These are phyloP conservation scores for Citeromyces nyonsensis DNA, from an alignment of 805 yeast species.

Conservation along the genomic window DNA sequence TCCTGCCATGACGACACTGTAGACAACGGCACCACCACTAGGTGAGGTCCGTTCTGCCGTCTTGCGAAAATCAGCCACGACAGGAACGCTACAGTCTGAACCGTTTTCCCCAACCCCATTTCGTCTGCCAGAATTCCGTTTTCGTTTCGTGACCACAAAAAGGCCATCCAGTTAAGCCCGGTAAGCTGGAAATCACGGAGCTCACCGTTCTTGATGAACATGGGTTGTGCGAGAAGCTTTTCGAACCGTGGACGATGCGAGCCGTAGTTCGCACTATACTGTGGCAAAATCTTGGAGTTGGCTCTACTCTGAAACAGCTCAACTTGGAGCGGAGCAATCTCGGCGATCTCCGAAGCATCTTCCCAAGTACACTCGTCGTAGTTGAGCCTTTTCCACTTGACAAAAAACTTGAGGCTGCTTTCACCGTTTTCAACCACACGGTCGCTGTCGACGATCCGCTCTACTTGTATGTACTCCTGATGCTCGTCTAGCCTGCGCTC, in stretches of 20 bases:
- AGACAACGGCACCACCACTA: conserved; percentile 90
- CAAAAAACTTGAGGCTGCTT: conserved; percentile 63
- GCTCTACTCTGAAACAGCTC: conserved; percentile 67
- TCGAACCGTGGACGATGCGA: conserved; percentile 73
- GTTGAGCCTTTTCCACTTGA: conserved; percentile 87
- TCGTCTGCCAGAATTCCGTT: conserved; percentile 97
- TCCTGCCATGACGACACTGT: conserved; percentile 99
- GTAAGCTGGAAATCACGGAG: conserved; percentile 95
- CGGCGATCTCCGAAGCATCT: conserved; percentile 74
- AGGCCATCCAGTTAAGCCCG: conserved; percentile 99
- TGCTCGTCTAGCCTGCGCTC: conserved; percentile 76
- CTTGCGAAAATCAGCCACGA: conserved; percentile 93
- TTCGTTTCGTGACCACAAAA: conserved; percentile 93
- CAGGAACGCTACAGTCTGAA: conserved; percentile 87
- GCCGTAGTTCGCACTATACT: conserved; percentile 65
- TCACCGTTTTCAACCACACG: conserved; percentile 55
- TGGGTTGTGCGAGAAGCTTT: conserved; percentile 75
- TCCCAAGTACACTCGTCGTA: conserved; percentile 98
- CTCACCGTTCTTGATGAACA: conserved; percentile 80
- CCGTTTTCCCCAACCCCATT: conserved; percentile 97
- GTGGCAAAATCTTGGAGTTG: conserved; percentile 75
- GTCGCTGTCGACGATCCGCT: conserved; percentile 78
- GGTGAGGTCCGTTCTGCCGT: conserved; percentile 93
- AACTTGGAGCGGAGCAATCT: conserved; percentile 72
- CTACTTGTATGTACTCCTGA: conserved; percentile 74